These are phyloP conservation scores for Avena eriantha DNA, from an alignment of 176 grass and related monocot genomes.

Conservation along the genomic window DNA sequence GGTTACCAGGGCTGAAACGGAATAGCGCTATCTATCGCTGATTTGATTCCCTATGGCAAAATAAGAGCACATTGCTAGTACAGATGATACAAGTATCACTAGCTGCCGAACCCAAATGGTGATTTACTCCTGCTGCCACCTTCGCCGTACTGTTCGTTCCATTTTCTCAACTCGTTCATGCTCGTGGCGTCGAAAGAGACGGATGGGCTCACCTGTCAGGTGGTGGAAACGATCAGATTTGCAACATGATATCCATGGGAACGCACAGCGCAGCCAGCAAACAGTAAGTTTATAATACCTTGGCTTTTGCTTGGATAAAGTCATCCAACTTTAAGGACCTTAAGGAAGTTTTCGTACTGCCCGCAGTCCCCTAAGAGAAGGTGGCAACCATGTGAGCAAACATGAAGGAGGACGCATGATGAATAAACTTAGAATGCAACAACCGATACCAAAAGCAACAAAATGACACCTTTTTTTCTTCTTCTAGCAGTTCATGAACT, in stretches of 20 bases:
- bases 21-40: slow-evolving; percentile 12
- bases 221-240: slow-evolving; percentile 13
- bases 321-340: slow-evolving; percentile 77
- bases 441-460: slow-evolving; percentile 12
- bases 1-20: not conserved
- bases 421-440: not conserved
- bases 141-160: slow-evolving; percentile 95
- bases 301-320: slow-evolving; percentile 88
- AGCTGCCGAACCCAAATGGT: slow-evolving; percentile 73
- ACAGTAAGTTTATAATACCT: slow-evolving; percentile 55
- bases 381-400: slow-evolving; percentile 38
- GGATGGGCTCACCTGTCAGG: slow-evolving; percentile 77
- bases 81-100: slow-evolving; percentile 14
- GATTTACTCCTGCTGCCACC: slow-evolving; percentile 74
- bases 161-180: slow-evolving; percentile 91
- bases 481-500: slow-evolving; percentile 87
- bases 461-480: slow-evolving; percentile 63
- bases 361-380: slow-evolving; percentile 49
- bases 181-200: slow-evolving; percentile 81
- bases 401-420: not conserved
- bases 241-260: not conserved
- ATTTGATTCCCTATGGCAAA: slow-evolving; percentile 17
- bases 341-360: slow-evolving; percentile 44
- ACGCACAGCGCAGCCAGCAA: not conserved
- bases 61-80: slow-evolving; percentile 19